Evolutionary conservation across 1,284 basidiomycete species (phyloP).

Genomic region (Trichosporon asahii): DNA sequence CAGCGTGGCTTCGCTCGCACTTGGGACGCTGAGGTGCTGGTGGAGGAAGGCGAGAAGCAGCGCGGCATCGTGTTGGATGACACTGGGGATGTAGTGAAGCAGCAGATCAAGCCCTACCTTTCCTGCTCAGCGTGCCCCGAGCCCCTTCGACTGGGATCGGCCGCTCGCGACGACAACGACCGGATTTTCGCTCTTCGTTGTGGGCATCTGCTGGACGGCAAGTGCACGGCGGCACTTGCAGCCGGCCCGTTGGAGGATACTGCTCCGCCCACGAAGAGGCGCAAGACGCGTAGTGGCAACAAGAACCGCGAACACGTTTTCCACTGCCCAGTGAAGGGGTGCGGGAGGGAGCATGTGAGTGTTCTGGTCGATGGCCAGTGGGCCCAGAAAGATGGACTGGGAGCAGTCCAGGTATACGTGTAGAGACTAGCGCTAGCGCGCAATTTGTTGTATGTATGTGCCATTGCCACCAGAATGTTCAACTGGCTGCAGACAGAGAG

Average conservation of each 20-base stretch:
- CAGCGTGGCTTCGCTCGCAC: slow-evolving; percentile 26
- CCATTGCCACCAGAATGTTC: not conserved
- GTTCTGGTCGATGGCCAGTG: slow-evolving; percentile 29
- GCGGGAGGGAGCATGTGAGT: slow-evolving; percentile 32
- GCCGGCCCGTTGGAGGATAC: slow-evolving; percentile 13
- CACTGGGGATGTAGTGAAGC: slow-evolving; percentile 28
- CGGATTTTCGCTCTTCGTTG: slow-evolving; percentile 47
- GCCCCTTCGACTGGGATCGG: slow-evolving; percentile 39
- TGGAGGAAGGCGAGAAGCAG: slow-evolving; percentile 12
- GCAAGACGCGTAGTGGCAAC: not conserved
- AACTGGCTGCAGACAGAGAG: too few relatives aligned
- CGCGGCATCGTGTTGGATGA: slow-evolving; percentile 30
- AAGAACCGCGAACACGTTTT: slow-evolving; percentile 31
- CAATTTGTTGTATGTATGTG: slow-evolving; percentile 11
- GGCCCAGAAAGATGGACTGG: slow-evolving; percentile 33
- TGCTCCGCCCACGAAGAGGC: slow-evolving; percentile 14
- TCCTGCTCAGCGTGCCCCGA: slow-evolving; percentile 42
- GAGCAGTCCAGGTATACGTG: slow-evolving; percentile 39
- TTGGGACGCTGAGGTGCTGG: slow-evolving; percentile 32
- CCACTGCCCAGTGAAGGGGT: slow-evolving; percentile 39
- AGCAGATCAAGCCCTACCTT: slow-evolving; percentile 30
- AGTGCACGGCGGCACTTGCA: slow-evolving; percentile 34
- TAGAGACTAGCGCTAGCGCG: slow-evolving; percentile 15
- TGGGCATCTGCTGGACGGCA: slow-evolving; percentile 47
- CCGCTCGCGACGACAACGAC: slow-evolving; percentile 35